Percentiles rank a stretch among this genome's conserved stretches.
phyloP scores from a whole-genome alignment of 176 grass and related monocot genomes.

The Neostapfia colusana region DNA sequence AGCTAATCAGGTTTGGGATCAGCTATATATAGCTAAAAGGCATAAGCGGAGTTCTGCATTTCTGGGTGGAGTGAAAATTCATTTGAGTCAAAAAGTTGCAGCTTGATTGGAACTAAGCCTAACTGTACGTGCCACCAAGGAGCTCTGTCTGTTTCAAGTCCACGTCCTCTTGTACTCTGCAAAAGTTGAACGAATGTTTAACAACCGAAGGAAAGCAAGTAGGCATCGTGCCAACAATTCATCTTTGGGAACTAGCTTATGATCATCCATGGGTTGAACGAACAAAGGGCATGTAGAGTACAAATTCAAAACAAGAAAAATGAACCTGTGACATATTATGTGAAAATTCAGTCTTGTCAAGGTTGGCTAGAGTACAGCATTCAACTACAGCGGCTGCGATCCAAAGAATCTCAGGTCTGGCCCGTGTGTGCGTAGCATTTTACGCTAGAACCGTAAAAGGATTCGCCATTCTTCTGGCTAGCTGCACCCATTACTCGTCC shows the following conservation, averaged over 20 bases:
- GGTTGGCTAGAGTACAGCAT: too few species aligned
- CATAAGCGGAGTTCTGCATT: too few species aligned
- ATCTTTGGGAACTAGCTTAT: neutral
- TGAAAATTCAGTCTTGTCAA: too few species aligned
- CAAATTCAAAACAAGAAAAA: neutral
- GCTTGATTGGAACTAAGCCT: slow-evolving; percentile 43
- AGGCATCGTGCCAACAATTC: too few species aligned
- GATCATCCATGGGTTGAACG: neutral
- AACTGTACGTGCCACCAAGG: slow-evolving; percentile 19
- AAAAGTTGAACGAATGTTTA: neutral
- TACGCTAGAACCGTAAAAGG: neutral
- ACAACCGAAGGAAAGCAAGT: neutral
- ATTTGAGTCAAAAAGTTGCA: slow-evolving; percentile 31
- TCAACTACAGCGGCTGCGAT: too few species aligned
- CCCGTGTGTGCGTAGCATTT: neutral
- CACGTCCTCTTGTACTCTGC: neutral
- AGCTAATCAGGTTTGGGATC: too few species aligned
- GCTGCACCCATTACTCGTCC: slow-evolving; percentile 23
- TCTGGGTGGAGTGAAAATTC: neutral
- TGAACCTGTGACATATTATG: neutral
- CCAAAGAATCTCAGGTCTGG: neutral
- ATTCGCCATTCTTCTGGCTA: neutral
- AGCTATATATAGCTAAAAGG: too few species aligned
- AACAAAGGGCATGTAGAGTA: too few species aligned
- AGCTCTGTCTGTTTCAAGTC: neutral